Evolutionary conservation across 305 asterid genomes (phyloP).

Genomic region (Solanum hybrid): DNA sequence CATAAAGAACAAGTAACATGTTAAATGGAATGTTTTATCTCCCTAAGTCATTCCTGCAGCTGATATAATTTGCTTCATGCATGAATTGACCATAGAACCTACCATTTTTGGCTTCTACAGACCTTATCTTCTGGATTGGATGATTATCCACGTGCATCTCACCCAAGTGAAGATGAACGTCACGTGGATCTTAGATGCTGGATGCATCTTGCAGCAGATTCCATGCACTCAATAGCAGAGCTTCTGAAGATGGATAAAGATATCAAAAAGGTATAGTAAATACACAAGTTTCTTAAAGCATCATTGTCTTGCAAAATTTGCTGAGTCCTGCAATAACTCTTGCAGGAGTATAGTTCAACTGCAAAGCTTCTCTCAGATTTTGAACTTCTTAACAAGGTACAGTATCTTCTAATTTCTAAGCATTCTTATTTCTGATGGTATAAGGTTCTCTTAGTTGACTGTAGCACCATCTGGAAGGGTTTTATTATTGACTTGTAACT

Average conservation of each 20-base stretch:
- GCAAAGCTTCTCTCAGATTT: conserved; percentile 80
- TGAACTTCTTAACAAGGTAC: conserved; percentile 78
- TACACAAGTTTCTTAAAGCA: background rate
- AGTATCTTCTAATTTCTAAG: background rate
- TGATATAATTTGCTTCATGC: background rate
- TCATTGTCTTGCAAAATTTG: background rate
- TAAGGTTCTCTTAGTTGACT: background rate
- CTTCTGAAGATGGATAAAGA: conserved; percentile 54
- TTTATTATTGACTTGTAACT: background rate
- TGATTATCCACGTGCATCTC: conserved; percentile 99
- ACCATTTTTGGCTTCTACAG: conserved; percentile 32
- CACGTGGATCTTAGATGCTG: conserved; percentile 98
- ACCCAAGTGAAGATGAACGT: conserved; percentile 88
- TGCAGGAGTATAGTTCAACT: conserved; percentile 66
- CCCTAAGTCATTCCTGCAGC: background rate
- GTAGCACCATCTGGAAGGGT: background rate
- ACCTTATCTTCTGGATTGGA: conserved; percentile 92
- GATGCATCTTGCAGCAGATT: conserved; percentile 91
- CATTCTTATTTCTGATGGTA: background rate
- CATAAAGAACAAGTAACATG: background rate
- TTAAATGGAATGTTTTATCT: background rate
- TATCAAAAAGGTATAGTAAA: conserved; percentile 40
- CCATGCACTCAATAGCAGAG: conserved; percentile 79
- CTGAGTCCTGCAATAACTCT: conserved; percentile 22
- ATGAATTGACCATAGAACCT: background rate